Evolutionary conservation across 2,329 filamentous ascomycete genomes (phyloP).

Genomic region (Plectosphaerella cucumerina): DNA sequence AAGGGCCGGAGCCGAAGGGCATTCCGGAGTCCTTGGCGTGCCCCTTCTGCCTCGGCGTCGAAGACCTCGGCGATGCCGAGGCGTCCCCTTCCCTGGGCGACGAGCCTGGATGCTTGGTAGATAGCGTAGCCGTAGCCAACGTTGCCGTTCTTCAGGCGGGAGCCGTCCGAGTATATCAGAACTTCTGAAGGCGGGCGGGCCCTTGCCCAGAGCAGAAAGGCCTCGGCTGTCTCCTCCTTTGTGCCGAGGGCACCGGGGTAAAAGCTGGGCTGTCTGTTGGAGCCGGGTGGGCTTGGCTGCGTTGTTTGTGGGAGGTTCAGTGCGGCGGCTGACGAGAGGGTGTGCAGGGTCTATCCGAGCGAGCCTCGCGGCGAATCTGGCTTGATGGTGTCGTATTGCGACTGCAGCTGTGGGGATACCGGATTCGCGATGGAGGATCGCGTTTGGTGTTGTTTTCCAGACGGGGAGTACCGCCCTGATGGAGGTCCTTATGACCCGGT

Average conservation of each 20-base stretch:
- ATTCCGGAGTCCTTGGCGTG: too few relatives aligned
- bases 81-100: not conserved
- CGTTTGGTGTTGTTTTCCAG: not conserved
- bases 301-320: not conserved
- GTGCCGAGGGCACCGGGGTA: not conserved
- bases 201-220: not conserved
- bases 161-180: slow-evolving; percentile 1
- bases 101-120: not conserved
- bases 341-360: not conserved
- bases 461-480: slow-evolving; percentile 1
- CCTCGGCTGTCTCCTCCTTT: not conserved
- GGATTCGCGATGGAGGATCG: not conserved
- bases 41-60: not conserved
- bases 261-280: not conserved
- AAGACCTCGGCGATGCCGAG: not conserved
- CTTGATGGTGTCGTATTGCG: not conserved
- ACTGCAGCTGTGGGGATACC: not conserved
- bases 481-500: not conserved
- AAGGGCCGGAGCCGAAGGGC: too few relatives aligned
- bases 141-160: not conserved
- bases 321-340: not conserved
- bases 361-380: not conserved
- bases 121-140: not conserved
- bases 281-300: not conserved
- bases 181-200: not conserved